Evolutionary conservation across 148 eudicot species (phyloP).

Genomic region (Polygonum maritimum): DNA sequence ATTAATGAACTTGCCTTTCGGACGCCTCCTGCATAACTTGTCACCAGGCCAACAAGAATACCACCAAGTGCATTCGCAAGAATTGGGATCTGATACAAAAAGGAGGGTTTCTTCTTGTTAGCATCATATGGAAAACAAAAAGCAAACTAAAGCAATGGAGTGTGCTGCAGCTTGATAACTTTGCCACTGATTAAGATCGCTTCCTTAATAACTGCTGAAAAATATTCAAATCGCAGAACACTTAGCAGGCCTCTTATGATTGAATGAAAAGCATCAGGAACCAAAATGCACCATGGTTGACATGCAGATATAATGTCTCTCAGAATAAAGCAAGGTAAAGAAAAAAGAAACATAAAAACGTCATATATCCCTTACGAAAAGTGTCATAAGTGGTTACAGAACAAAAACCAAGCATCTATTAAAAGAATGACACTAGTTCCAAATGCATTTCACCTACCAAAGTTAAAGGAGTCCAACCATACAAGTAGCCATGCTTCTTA

Average conservation of each 20-base stretch:
- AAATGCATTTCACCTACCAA: constrained; percentile 32
- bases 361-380: neutral
- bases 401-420: neutral
- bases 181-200: neutral
- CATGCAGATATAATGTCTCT: neutral
- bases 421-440: neutral
- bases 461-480: constrained; percentile 78
- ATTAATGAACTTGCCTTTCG: constrained; percentile 57
- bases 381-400: neutral
- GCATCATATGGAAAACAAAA: too few species aligned
- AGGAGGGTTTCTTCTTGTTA: neutral
- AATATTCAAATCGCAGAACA: neutral
- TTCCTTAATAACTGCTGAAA: neutral
- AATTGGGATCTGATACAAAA: constrained; percentile 64
- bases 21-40: constrained; percentile 89
- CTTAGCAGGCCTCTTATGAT: neutral
- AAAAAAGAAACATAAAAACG: neutral
- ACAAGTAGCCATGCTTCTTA: constrained; percentile 59
- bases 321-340: neutral
- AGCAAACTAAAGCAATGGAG: neutral
- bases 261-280: neutral
- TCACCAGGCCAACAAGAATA: constrained; percentile 93
- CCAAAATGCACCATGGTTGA: neutral
- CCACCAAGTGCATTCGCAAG: constrained; percentile 86
- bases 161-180: neutral